Evolutionary conservation across 257 asterid species (phyloP).

Genomic region (Petunia secreta): DNA sequence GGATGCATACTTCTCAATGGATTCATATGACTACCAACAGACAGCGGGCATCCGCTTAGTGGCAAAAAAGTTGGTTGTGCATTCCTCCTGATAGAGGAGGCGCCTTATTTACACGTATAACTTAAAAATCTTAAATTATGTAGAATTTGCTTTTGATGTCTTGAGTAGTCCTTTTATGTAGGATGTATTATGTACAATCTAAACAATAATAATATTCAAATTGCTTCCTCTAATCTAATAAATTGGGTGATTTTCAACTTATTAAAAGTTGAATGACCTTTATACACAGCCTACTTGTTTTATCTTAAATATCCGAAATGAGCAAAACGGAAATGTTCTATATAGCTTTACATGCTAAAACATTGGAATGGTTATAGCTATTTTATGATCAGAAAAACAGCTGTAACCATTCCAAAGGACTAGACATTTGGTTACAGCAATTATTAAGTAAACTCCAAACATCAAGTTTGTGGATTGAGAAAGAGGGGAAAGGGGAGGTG

Average conservation of each 20-base stretch:
- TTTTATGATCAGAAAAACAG: too few relatives aligned
- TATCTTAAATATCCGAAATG: not conserved
- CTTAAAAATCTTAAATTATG: not conserved
- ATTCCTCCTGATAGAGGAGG: slow-evolving; percentile 37
- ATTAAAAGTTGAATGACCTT: not conserved
- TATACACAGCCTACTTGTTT: not conserved
- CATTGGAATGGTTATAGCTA: too few relatives aligned
- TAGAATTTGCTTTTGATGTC: slow-evolving; percentile 17
- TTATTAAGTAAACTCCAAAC: too few relatives aligned
- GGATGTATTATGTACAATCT: not conserved
- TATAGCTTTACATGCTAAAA: too few relatives aligned
- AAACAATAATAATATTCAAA: not conserved
- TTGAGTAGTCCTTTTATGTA: too few relatives aligned
- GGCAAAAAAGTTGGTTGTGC: slow-evolving; percentile 68
- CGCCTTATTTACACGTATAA: not conserved
- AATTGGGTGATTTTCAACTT: slow-evolving; percentile 22
- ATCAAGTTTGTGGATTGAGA: too few relatives aligned
- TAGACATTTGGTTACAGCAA: too few relatives aligned
- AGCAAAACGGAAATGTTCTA: too few relatives aligned
- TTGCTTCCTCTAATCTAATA: not conserved
- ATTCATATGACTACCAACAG: slow-evolving; percentile 74
- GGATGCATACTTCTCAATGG: slow-evolving; percentile 77
- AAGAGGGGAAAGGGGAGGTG: too few relatives aligned
- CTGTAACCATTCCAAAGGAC: too few relatives aligned
- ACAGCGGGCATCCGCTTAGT: slow-evolving; percentile 82